Base-by-base conservation (phyloP, 257 asterid species). In the Linderniella brevidens region DNA sequence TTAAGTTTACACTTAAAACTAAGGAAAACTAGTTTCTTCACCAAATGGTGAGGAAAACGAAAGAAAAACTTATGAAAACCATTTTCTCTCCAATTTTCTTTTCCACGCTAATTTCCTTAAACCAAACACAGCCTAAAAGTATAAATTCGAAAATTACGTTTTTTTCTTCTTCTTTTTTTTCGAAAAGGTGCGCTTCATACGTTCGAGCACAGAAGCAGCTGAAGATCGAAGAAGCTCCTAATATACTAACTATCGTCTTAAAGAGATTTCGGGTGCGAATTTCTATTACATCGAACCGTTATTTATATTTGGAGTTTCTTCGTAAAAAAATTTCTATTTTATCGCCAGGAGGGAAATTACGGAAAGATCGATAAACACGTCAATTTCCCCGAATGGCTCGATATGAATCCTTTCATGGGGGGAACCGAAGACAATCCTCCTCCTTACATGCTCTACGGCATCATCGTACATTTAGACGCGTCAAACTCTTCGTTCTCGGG, bases 361-460 rank as follows among this genome's bases (percentile, higher is more conserved):
- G 93, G 93, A 51, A 86, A 86, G 77, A 78, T 86, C 17, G 81
- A 74, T 53, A 86, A 86, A 71, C 68, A 80, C 70, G 76, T 86
- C 61, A 58, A 74, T 29, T 86, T 86, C 53, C 92, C 96, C 8
- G 96, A 81, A 42, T 66, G 70, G 76, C 71, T 81, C 68, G 88
- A 86, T 63, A 73, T 81, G 88, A 53, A 66, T 56, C 94, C 94
- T 8, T 86, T 59, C 59, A 78, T 81, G 94, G 78, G 79, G 7
- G 92, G 94, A 46, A 60, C 83, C 8, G 86, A 81, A 29, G 94
- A 86, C 55, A 53, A 68, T 29, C 92, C 88, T 61, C 94, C 92
- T 5, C 72, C 78, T 11, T 86, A 86, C 74, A 59, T 68, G 76
- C 94, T 86, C 8, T 86, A 86, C 47, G 92, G 75, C 48, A 86